Evolutionary conservation across 768 basidiomycete species (phyloP), one percentile per base, ranked within the genome.

Genomic region (Suillus americanus): DNA sequence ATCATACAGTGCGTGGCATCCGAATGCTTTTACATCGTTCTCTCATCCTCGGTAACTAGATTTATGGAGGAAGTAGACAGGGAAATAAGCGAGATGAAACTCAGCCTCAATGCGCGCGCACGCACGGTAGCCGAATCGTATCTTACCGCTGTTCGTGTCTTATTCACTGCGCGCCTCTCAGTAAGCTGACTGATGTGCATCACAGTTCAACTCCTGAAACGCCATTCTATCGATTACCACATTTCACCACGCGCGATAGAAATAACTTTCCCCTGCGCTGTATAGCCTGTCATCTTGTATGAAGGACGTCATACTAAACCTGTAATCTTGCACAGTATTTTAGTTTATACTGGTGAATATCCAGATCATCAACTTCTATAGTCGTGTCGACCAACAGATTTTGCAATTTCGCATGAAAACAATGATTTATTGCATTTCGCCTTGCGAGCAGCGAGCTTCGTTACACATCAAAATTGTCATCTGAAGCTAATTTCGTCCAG

Each of bases 41-140:
- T 59, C 33, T 71, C 45, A 50, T 45, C 37, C 45, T 38, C 57
- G 43, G 25, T 25, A 30, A 45, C 16, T 67, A 95, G 93, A 74
- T 95, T 98, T 75, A 98, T 98, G 96, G 95, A 98, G 73, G 97
- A 99, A 71, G 97, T 99, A 1, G 97, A 99, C 79, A 95, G 93
- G 78, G 97, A 99, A 79, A 98, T 99, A 73, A 97, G 95, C 65
- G 97, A 99, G 78, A 99, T 98, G 94, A 99, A 99, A 75, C 87
- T 99, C 16, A 94, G 91, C 71, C 82, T 99, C 67, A 99, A 99
- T 73, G 95, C 95, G 23, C 86, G 97, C 62, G 95, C 97, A 1
- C 92, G 97, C 76, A 98, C 92, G 62, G 97, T 99, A 33, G 97
- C 97, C 45, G 97, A 99, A 78, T 95, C 94, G 14, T 99, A 98